Evolutionary conservation across 164 flowering plant genomes (phyloP).

Genomic region (Platanus orientalis): DNA sequence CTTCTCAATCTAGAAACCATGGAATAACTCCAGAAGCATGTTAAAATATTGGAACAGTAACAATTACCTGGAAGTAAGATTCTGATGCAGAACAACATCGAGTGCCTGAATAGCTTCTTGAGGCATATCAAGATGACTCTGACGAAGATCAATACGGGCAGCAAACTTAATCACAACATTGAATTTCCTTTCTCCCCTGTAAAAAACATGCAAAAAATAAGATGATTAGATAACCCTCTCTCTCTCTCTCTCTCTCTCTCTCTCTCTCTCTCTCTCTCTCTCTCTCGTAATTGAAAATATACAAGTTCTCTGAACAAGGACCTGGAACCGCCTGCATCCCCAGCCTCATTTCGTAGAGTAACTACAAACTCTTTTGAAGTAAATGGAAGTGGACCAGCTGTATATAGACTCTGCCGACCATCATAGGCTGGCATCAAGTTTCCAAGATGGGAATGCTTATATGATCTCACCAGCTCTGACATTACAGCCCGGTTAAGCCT

Average conservation of each 20-base stretch:
- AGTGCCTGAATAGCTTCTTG: background rate
- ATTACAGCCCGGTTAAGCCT: background rate
- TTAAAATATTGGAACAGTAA: background rate
- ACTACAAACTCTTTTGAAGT: constrained; percentile 6
- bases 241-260: too few species aligned
- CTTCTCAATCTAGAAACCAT: background rate
- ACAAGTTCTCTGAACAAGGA: background rate
- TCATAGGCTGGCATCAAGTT: constrained; percentile 6
- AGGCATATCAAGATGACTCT: background rate
- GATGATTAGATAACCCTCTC: background rate
- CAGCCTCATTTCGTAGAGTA: background rate
- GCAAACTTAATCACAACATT: constrained; percentile 3
- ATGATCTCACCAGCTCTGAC: background rate
- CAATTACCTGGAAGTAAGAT: background rate
- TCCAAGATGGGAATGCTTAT: background rate
- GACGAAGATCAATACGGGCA: background rate
- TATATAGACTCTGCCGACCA: constrained; percentile 1
- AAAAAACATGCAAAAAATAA: background rate
- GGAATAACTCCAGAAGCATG: background rate
- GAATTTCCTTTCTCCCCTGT: constrained; percentile 4
- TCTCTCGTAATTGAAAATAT: too few species aligned
- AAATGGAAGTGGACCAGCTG: constrained; percentile 10
- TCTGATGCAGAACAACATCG: constrained; percentile 2
- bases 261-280: too few species aligned
- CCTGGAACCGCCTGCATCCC: background rate